phyloP scores from a whole-genome alignment of 2,329 filamentous ascomycete genomes.

The Aspergillus sp. region DNA sequence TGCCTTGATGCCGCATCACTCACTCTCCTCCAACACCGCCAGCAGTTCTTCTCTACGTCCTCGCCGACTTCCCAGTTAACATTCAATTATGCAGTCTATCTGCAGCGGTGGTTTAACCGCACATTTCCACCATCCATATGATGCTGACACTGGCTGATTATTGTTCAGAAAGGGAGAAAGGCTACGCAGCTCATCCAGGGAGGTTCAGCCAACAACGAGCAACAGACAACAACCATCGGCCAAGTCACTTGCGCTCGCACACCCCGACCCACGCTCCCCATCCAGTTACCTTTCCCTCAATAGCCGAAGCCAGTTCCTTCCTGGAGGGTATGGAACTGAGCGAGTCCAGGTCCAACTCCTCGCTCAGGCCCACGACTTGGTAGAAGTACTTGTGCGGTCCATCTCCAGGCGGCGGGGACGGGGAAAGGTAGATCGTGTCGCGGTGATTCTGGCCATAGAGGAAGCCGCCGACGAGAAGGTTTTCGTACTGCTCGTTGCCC shows the following conservation, averaged over 20 bases:
- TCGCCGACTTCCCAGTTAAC: no score
- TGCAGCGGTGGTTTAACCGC: no score
- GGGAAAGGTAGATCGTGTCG: conserved; percentile 36
- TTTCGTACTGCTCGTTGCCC: conserved; percentile 14
- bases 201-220: no score
- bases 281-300: conserved; percentile 40
- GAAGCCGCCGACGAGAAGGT: conserved; percentile 34
- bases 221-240: no score
- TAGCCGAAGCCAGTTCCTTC: conserved; percentile 35
- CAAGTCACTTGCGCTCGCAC: conserved; percentile 31
- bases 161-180: no score
- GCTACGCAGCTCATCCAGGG: no score
- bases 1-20: no score
- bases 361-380: conserved; percentile 40
- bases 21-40: no score
- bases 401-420: conserved; percentile 42
- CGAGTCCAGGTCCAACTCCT: conserved; percentile 31
- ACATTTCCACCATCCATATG: no score
- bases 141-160: no score
- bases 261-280: conserved; percentile 44
- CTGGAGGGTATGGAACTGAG: conserved; percentile 32
- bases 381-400: conserved; percentile 47
- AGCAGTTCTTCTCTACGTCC: no score
- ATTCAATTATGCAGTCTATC: no score
- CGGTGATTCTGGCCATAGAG: conserved; percentile 37